Base-by-base conservation (phyloP, 441 rosid genomes). In the Jatropha podagrica region DNA sequence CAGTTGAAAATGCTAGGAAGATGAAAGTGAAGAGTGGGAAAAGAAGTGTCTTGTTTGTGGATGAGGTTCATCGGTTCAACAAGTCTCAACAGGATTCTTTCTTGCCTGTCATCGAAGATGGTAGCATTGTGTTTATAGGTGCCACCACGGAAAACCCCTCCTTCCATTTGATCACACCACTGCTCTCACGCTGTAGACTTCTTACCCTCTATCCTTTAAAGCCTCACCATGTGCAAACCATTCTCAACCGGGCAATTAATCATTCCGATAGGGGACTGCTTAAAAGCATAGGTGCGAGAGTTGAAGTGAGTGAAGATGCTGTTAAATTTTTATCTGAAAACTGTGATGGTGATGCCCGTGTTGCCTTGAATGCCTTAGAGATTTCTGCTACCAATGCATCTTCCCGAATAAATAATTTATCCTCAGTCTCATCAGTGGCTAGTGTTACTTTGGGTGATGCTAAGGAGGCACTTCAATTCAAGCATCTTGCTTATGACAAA, bases 111-210 rank as follows among this genome's bases (percentile, higher is more conserved):
- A 90, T 90, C 74, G 98, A 91, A 83, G 98, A 93, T 70, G 95
- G 98, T 20, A 91, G 87, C 71, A 89, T 92, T 59, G 87, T 91
- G 40, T 91, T 93, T 75, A 72, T 93, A 13, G 98, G 96, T 32
- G 96, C 96, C 18, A 93, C 98, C 11, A 91, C 96, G 0, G 98
- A 93, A 89, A 93, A 93, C 74, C 98, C 97, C 0, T 90, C 93
- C 12, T 93, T 91, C 52, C 98, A 93, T 83, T 83, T 91, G 83
- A 85, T 90, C 48, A 89, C 95, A 3, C 95, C 98, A 0, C 74
- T 93, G 77, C 82, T 92, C 79, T 90, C 98, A 0, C 89, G 97
- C 62, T 90, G 97, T 42, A 84, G 91, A 69, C 85, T 90, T 65
- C 89, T 91, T 38, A 85, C 90, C 17, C 89, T 93, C 46, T 80